These are phyloP conservation scores for Lentinula boryana DNA, from an alignment of 768 basidiomycete species.

Conservation along the genomic window DNA sequence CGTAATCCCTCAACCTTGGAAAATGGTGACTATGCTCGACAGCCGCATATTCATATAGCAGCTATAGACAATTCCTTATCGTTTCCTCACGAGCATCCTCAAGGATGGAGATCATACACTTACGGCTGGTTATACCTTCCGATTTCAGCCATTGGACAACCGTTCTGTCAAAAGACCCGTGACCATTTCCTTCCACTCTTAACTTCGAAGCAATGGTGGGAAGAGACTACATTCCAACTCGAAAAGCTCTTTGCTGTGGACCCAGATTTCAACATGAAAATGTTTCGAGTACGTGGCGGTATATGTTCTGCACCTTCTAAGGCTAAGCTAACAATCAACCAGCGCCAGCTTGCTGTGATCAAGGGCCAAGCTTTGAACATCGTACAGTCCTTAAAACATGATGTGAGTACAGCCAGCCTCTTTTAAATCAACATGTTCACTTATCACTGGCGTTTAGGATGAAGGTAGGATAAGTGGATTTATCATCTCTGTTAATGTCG, in stretches of 20 bases:
- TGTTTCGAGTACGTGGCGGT: constrained; percentile 62
- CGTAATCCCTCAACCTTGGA: constrained; percentile 29
- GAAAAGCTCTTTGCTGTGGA: constrained; percentile 75
- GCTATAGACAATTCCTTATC: constrained; percentile 92
- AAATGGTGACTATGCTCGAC: constrained; percentile 43
- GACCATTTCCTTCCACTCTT: constrained; percentile 77
- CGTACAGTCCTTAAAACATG: constrained; percentile 74
- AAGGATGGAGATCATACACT: constrained; percentile 72
- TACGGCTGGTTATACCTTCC: constrained; percentile 89
- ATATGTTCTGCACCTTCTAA: not conserved
- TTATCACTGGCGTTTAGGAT: constrained; percentile 38
- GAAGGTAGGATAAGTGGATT: constrained; percentile 44
- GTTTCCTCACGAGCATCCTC: constrained; percentile 88
- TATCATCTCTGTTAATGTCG: not conserved
- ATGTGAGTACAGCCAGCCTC: constrained; percentile 35
- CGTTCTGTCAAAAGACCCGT: constrained; percentile 79
- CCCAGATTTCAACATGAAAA: constrained; percentile 84
- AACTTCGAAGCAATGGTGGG: constrained; percentile 87
- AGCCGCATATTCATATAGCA: constrained; percentile 84
- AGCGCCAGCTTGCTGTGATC: constrained; percentile 88
- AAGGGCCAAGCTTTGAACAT: constrained; percentile 94
- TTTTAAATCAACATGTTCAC: constrained; percentile 3
- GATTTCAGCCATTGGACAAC: constrained; percentile 77
- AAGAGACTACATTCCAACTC: constrained; percentile 75
- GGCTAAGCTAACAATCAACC: not conserved